These are phyloP conservation scores for Stentor coeruleus DNA, from an alignment of 73 alveolate species.

Conservation along the genomic window DNA sequence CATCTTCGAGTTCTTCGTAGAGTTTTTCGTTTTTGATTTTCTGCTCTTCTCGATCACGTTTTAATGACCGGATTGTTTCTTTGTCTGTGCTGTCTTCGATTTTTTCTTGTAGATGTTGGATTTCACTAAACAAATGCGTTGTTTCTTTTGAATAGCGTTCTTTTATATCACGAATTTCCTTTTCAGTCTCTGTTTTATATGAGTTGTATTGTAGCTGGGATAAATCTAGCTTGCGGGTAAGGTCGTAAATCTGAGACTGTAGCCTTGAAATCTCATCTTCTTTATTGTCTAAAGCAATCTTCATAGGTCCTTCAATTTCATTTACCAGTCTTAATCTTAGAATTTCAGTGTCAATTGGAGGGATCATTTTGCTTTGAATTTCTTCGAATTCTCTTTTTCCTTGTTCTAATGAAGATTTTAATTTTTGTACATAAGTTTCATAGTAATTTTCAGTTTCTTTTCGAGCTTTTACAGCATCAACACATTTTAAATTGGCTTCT, in stretches of 20 bases:
- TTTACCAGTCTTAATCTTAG: slow-evolving; percentile 51
- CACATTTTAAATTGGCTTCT: slow-evolving; percentile 16
- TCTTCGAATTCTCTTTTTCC: slow-evolving; percentile 62
- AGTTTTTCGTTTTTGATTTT: slow-evolving; percentile 39
- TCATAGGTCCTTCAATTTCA: slow-evolving; percentile 58
- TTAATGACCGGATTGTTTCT: slow-evolving; percentile 35
- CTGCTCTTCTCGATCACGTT: slow-evolving; percentile 53
- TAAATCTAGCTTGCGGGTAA: slow-evolving; percentile 55
- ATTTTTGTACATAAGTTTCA: slow-evolving; percentile 43
- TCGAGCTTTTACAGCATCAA: slow-evolving; percentile 30
- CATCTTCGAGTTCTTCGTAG: slow-evolving; percentile 39
- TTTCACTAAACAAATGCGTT: slow-evolving; percentile 32
- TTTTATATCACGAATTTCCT: slow-evolving; percentile 47
- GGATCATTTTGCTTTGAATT: slow-evolving; percentile 49
- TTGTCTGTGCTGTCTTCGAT: slow-evolving; percentile 45
- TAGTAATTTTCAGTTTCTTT: slow-evolving; percentile 30
- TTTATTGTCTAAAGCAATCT: slow-evolving; percentile 52
- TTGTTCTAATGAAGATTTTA: slow-evolving; percentile 45
- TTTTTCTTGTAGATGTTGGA: slow-evolving; percentile 33
- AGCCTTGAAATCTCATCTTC: slow-evolving; percentile 39
- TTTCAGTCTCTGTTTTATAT: slow-evolving; percentile 48
- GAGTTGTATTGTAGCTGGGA: slow-evolving; percentile 45
- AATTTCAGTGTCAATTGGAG: slow-evolving; percentile 61
- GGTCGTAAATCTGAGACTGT: slow-evolving; percentile 43
- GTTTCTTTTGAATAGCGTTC: slow-evolving; percentile 41